Percentiles rank a stretch among this genome's conserved stretches.
Conservation (phyloP, 2,329 filamentous ascomycete genomes). For the Drechslerella coelobrocha region DNA sequence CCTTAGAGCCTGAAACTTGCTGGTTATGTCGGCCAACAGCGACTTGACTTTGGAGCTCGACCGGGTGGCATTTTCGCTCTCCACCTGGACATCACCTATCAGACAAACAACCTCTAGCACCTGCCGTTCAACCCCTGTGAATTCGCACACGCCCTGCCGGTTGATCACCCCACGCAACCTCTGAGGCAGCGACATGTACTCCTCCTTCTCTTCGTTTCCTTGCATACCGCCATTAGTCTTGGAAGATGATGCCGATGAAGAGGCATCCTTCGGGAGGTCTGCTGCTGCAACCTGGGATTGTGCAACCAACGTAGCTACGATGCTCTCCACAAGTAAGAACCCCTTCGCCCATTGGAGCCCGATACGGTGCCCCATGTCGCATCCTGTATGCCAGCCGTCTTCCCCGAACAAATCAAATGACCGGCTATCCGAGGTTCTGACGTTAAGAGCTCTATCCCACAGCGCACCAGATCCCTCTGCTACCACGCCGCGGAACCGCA, state of each 20-base stretch:
- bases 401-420: constrained; percentile 50
- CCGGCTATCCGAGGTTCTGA: constrained; percentile 36
- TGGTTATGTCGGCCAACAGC: constrained; percentile 35
- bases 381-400: constrained; percentile 47
- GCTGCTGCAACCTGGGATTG: constrained; percentile 25
- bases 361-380: constrained; percentile 39
- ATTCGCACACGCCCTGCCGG: constrained; percentile 17
- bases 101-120: constrained; percentile 37
- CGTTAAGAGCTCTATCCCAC: constrained; percentile 36
- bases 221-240: constrained; percentile 13
- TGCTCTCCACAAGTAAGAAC: constrained; percentile 38
- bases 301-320: constrained; percentile 42
- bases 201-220: constrained; percentile 17
- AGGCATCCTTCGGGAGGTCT: constrained; percentile 21
- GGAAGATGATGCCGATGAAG: constrained; percentile 21
- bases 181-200: constrained; percentile 25
- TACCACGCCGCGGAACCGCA: constrained; percentile 42
- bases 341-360: constrained; percentile 38
- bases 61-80: constrained; percentile 32
- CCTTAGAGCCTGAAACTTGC: constrained; percentile 42
- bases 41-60: constrained; percentile 37
- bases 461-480: constrained; percentile 28
- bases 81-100: constrained; percentile 35
- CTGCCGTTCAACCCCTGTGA: constrained; percentile 32
- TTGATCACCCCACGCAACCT: constrained; percentile 31